Percentiles rank a stretch among this genome's conserved stretches.
Evolutionary conservation across 2,329 filamentous ascomycete species (phyloP).

Genomic region (Reticulascus tulasneorum): DNA sequence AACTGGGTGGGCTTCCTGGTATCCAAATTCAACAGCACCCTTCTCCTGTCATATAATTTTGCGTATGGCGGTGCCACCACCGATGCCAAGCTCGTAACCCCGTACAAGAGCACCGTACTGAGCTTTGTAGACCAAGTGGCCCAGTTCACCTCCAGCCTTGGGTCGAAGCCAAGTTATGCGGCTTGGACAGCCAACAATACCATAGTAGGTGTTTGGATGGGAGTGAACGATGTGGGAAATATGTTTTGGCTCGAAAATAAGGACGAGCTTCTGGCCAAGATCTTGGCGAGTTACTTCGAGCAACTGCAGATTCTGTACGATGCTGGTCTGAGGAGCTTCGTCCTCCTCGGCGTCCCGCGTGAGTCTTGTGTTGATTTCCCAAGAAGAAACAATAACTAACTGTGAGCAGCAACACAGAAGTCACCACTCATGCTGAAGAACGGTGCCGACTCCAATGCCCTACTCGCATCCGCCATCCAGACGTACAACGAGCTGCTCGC

Average conservation of each 20-base stretch:
- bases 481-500: conserved; percentile 33
- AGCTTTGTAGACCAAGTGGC: conserved; percentile 49
- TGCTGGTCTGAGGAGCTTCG: conserved; percentile 42
- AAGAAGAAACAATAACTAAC: neutral
- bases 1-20: conserved; percentile 47
- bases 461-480: conserved; percentile 29
- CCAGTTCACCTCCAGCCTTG: conserved; percentile 30
- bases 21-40: conserved; percentile 35
- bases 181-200: conserved; percentile 39
- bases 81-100: conserved; percentile 42
- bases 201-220: conserved; percentile 50
- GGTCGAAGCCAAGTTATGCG: conserved; percentile 24
- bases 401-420: conserved; percentile 32
- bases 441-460: conserved; percentile 17
- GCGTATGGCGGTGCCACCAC: conserved; percentile 48
- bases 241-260: conserved; percentile 31
- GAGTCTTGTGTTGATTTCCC: conserved; percentile 6
- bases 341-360: conserved; percentile 43
- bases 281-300: conserved; percentile 40
- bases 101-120: conserved; percentile 42
- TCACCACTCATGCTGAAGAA: conserved; percentile 29
- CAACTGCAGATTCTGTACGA: conserved; percentile 38
- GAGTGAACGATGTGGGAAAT: conserved; percentile 53
- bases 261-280: conserved; percentile 24
- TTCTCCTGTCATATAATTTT: conserved; percentile 44